Base-by-base conservation (phyloP, 1,284 basidiomycete species). In the Boletus smithii region DNA sequence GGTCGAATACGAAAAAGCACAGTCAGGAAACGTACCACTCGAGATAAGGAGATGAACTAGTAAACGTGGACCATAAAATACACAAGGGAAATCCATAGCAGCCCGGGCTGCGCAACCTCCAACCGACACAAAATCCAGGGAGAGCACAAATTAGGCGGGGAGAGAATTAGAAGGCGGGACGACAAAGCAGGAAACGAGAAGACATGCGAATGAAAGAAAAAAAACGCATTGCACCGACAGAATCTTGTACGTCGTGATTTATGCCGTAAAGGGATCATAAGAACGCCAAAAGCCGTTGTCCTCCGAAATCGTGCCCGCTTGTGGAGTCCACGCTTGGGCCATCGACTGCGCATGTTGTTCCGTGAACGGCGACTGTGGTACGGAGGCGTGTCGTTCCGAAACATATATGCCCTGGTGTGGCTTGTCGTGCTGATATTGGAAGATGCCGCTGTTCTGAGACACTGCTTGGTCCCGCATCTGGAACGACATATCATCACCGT, bases 261-360 rank as follows among this genome's bases (percentile, higher is more conserved):
- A 54, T 44, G 55, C 31, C 42, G 60, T 46, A 42, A 62, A 64
- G 13, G 46, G 49, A 17, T 63, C 62, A 43, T 62, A 64, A 38
- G 59, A 14, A 36, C 51, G 62, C 60, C 60, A 61, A 32, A 56
- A 64, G 22, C 49, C 36, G 33, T 16, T 32, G 17, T 52, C 58
- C 18, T 64, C 61, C 10, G 58, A 37, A 13, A 62, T 39, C 11
- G 50, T 3, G 4, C 38, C 39, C 3, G 55, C 4, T 49, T 62
- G 62, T 3, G 53, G 50, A 2, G 53, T 43, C 60, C 60, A 61
- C 4, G 46, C 17, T 29, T 51, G 53, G n/a, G n/a, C n/a, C 2
- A 64, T 56, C 16, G 55, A 24, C 14, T 53, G 58, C 11, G 43
- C 16, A 20, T 58, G 57, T 14, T 48, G 48, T 27, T 58, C 59